These are phyloP conservation scores for Pseudogymnoascus pannorum DNA, from an alignment of 2,329 filamentous ascomycete species.

Conservation along the genomic window DNA sequence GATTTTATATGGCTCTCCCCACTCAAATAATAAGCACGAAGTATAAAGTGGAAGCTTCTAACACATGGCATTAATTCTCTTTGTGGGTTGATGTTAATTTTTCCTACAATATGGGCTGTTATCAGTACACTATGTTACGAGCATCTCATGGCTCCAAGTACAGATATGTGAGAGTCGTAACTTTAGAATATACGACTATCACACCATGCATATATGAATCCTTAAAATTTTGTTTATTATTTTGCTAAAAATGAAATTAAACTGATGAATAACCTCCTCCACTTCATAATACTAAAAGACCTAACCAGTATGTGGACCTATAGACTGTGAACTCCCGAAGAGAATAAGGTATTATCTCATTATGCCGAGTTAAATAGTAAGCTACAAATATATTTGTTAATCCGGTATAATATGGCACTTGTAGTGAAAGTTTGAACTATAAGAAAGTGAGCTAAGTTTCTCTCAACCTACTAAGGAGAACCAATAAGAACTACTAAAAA, in stretches of 20 bases:
- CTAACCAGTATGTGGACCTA: neutral
- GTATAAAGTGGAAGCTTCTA: neutral
- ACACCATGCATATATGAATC: neutral
- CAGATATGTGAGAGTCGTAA: neutral
- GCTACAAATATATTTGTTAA: neutral
- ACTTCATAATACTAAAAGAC: neutral
- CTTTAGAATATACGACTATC: neutral
- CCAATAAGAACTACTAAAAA: slow-evolving; percentile 39
- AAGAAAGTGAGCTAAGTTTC: slow-evolving; percentile 32
- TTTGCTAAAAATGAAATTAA: neutral
- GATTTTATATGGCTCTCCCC: neutral
- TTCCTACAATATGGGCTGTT: neutral
- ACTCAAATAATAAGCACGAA: neutral
- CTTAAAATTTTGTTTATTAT: neutral
- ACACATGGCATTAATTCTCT: neutral
- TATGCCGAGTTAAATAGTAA: neutral
- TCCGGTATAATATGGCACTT: neutral
- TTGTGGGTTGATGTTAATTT: neutral
- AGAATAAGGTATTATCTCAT: neutral
- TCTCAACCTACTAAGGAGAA: slow-evolving; percentile 31
- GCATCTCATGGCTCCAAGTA: neutral
- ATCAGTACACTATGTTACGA: neutral
- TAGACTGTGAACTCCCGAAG: neutral
- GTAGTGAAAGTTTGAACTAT: neutral
- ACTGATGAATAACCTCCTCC: neutral